Conservation (phyloP, 108 stramenopile species). For the Chaetoceros tenuissimus region DNA sequence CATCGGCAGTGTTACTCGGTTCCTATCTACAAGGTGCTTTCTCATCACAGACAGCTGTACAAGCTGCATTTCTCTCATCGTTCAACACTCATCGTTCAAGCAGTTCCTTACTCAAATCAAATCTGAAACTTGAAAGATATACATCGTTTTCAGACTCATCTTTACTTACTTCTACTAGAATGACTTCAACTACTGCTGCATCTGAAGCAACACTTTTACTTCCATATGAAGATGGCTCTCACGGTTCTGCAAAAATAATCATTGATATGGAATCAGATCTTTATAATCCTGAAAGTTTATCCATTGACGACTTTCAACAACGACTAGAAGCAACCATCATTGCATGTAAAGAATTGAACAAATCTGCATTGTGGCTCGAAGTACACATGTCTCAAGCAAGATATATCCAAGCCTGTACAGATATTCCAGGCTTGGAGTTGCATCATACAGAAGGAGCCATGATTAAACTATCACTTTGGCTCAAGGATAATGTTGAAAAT, state of each 20-base stretch:
- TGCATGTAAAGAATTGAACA: slow-evolving; percentile 24
- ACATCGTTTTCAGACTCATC: no score
- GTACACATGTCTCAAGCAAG: slow-evolving; percentile 49
- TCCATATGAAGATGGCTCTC: slow-evolving; percentile 46
- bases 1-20: no score
- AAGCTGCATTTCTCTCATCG: no score
- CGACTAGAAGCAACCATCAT: slow-evolving; percentile 36
- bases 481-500: slow-evolving; percentile 25
- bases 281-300: slow-evolving; percentile 1
- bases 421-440: slow-evolving; percentile 32
- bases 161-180: no score
- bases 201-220: no score
- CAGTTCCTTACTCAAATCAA: no score
- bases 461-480: slow-evolving; percentile 53
- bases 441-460: slow-evolving; percentile 50
- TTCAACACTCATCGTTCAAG: no score
- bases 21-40: no score
- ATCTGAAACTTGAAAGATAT: no score
- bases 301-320: slow-evolving; percentile 20
- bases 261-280: slow-evolving; percentile 16
- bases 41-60: no score
- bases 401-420: slow-evolving; percentile 36
- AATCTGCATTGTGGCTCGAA: slow-evolving; percentile 61
- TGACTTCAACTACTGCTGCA: no score
- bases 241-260: slow-evolving; percentile 47